Conservation (phyloP, 345 rosid species). For the Noccaea caerulescens region DNA sequence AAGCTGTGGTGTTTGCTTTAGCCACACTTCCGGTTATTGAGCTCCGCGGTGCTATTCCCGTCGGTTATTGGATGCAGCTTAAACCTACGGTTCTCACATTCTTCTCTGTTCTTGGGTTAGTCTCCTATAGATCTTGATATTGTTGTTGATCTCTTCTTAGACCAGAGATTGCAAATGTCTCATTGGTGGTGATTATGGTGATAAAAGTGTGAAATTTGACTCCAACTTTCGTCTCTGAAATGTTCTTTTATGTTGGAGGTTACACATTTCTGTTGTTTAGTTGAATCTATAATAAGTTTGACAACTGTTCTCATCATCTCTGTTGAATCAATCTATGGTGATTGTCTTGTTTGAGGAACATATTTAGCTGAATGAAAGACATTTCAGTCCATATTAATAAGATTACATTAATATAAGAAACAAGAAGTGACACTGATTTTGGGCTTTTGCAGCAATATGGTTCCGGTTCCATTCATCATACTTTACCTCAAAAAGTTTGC, state of each 20-base stretch:
- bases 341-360: constrained; percentile 6
- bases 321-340: constrained; percentile 4
- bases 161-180: constrained; percentile 13
- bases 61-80: constrained; percentile 97
- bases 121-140: constrained; percentile 23
- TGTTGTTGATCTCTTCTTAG: background rate
- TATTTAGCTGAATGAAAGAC: constrained; percentile 1
- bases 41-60: constrained; percentile 96
- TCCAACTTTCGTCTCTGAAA: background rate
- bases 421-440: background rate
- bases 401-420: constrained; percentile 8
- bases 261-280: background rate
- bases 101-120: constrained; percentile 78
- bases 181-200: background rate
- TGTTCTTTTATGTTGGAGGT: constrained; percentile 3
- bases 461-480: constrained; percentile 89
- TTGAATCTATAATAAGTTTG: background rate
- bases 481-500: constrained; percentile 75
- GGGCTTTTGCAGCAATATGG: constrained; percentile 76
- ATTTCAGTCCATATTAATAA: background rate
- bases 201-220: background rate
- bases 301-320: background rate
- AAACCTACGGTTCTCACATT: constrained; percentile 60
- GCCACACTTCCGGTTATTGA: constrained; percentile 91
- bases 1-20: constrained; percentile 84